These are phyloP conservation scores for Roridomyces roridus DNA, from an alignment of 768 basidiomycete species.

Conservation along the genomic window DNA sequence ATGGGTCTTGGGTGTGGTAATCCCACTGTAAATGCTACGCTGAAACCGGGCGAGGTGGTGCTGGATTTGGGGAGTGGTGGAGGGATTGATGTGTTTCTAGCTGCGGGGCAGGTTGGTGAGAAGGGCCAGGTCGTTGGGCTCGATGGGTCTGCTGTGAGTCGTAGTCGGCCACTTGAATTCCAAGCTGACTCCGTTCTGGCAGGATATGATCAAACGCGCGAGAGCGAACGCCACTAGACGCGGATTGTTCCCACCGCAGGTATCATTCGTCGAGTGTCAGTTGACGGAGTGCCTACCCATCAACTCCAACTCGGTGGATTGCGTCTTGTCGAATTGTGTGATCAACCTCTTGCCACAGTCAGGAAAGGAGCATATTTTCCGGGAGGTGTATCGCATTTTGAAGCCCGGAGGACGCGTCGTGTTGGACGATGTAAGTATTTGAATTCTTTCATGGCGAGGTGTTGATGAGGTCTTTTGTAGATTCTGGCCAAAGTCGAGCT, in stretches of 20 bases:
- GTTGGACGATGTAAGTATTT: conserved; percentile 52
- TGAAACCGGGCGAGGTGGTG: conserved; percentile 62
- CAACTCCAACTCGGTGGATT: conserved; percentile 53
- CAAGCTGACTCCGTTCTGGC: background rate
- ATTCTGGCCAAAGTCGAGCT: conserved; percentile 53
- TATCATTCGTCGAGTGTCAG: conserved; percentile 51
- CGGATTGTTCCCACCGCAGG: conserved; percentile 51
- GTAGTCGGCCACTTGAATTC: background rate
- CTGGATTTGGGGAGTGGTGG: conserved; percentile 65
- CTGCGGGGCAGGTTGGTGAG: conserved; percentile 55
- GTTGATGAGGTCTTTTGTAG: conserved; percentile 34
- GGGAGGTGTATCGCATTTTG: conserved; percentile 55
- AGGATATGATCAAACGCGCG: conserved; percentile 61
- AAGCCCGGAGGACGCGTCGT: conserved; percentile 63
- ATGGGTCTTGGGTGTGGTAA: conserved; percentile 63
- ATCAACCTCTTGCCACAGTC: conserved; percentile 52
- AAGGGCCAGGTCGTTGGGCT: conserved; percentile 59
- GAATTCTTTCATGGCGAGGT: background rate
- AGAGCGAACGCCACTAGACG: conserved; percentile 49
- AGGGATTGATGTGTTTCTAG: conserved; percentile 61
- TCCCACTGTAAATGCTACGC: conserved; percentile 50
- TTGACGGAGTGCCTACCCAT: conserved; percentile 55
- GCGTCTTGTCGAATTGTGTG: conserved; percentile 64
- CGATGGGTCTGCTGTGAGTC: conserved; percentile 54
- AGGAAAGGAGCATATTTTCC: conserved; percentile 48